Evolutionary conservation across 225 moss, liverwort and hornwort genomes (phyloP).

Genomic region (Marchantia paleacea): DNA sequence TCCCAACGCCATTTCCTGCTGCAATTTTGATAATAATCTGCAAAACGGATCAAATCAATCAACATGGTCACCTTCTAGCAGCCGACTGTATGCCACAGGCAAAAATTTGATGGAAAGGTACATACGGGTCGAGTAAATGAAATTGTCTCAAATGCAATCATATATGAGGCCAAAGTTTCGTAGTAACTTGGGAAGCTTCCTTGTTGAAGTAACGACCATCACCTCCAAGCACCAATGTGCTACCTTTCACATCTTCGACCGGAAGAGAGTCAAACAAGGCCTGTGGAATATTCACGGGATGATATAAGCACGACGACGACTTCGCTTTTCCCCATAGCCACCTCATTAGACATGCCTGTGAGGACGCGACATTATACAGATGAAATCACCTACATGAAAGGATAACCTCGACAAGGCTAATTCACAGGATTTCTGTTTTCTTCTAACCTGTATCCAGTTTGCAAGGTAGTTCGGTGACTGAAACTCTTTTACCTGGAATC

Average conservation of each 20-base stretch:
- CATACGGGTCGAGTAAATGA: background rate
- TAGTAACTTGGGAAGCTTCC: constrained; percentile 64
- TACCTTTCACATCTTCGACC: constrained; percentile 68
- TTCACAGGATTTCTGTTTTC: background rate
- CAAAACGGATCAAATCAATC: background rate
- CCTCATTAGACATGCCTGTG: too few species aligned
- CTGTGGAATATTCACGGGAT: constrained; percentile 7
- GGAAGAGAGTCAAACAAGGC: constrained; percentile 81
- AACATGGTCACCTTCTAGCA: background rate
- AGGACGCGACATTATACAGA: too few species aligned
- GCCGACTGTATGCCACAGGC: background rate
- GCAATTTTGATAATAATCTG: constrained; percentile 90
- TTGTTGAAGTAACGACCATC: constrained; percentile 96
- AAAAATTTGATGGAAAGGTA: background rate
- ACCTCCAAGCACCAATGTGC: constrained; percentile 86
- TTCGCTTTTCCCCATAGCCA: too few species aligned
- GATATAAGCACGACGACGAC: background rate
- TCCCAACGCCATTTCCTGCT: constrained; percentile 84
- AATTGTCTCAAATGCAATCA: background rate
- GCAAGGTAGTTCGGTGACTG: constrained; percentile 80
- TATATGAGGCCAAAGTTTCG: background rate
- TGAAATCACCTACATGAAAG: too few species aligned
- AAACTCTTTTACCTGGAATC: constrained; percentile 71
- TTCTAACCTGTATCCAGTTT: constrained; percentile 81
- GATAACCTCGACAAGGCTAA: background rate